Percentiles rank a stretch among this genome's conserved stretches.
phyloP scores from a whole-genome alignment of 371 early-diverging fungal genomes.

The Conidiobolus incongruus region DNA sequence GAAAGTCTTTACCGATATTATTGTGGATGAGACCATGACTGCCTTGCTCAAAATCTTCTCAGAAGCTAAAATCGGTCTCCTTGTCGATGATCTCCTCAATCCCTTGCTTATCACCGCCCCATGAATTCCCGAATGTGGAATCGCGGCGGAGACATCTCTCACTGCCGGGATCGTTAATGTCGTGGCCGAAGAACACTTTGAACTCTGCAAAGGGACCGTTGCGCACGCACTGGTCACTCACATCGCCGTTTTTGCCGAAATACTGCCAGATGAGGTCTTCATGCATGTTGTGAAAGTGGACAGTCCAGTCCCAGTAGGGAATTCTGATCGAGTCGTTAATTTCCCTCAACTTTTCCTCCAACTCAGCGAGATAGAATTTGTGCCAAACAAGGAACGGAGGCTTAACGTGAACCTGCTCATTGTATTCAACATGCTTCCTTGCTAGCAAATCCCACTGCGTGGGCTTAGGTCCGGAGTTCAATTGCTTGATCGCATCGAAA shows the following conservation, averaged over 20 bases:
- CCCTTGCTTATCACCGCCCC: neutral
- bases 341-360: neutral
- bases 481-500: neutral
- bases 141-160: neutral
- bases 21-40: constrained; percentile 4
- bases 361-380: neutral
- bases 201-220: constrained; percentile 1
- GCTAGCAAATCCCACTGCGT: constrained; percentile 1
- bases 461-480: neutral
- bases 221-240: neutral
- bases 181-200: neutral
- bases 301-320: constrained; percentile 5
- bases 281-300: neutral
- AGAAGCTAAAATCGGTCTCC: neutral
- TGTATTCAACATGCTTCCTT: neutral
- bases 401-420: neutral
- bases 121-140: neutral
- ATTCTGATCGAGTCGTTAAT: constrained; percentile 1
- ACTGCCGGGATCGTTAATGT: neutral
- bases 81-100: constrained; percentile 1
- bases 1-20: constrained; percentile 1
- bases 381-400: constrained; percentile 5
- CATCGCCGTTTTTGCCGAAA: neutral
- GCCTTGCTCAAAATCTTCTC: neutral
- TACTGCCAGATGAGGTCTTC: neutral